Evolutionary conservation across 805 yeast species (phyloP).

Genomic region (Lipomyces orientalis): DNA sequence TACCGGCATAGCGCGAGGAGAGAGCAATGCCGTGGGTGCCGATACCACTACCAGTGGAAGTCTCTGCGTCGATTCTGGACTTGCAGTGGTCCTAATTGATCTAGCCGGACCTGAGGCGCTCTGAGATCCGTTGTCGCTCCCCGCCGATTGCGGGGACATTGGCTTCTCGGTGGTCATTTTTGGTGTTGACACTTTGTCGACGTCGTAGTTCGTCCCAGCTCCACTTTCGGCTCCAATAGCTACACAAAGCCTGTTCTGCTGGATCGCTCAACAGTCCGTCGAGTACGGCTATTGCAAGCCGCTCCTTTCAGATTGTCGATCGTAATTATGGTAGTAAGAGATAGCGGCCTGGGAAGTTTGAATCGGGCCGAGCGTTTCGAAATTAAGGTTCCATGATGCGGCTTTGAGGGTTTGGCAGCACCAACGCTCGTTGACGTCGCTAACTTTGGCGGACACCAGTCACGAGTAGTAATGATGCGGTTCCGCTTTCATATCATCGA

Average conservation of each 20-base stretch:
- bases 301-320: neutral
- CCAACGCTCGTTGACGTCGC: neutral
- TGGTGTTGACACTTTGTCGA: neutral
- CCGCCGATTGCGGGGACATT: neutral
- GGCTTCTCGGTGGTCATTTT: neutral
- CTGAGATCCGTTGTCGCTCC: neutral
- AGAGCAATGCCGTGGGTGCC: slow-evolving; percentile 11
- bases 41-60: neutral
- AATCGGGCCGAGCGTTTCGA: neutral
- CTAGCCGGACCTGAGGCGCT: neutral
- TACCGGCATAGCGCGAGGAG: slow-evolving; percentile 26
- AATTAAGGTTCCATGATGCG: neutral
- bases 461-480: too few species aligned
- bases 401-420: neutral
- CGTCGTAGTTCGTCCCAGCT: neutral
- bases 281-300: neutral
- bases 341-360: neutral
- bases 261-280: neutral
- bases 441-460: too few species aligned
- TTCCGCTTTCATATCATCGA: too few species aligned
- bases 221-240: neutral
- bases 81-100: neutral
- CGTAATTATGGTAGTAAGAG: neutral
- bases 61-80: neutral
- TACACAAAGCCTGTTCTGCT: neutral